phyloP scores from a whole-genome alignment of 2,329 filamentous ascomycete genomes.

The Aspergillus aculeatinus region DNA sequence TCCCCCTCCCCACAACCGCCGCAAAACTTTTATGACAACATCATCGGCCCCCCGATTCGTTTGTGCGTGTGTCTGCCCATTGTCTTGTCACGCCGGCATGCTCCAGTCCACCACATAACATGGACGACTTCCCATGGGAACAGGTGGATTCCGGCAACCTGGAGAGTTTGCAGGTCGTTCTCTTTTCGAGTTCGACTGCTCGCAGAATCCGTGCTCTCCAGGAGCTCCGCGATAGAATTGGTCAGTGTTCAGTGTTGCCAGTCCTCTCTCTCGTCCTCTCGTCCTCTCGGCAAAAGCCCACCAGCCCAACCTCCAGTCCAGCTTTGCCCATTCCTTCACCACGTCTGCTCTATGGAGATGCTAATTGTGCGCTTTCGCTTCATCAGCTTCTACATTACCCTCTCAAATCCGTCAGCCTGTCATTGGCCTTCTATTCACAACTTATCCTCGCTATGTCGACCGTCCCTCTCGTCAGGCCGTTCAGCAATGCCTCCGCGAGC shows the following conservation, averaged over 20 bases:
- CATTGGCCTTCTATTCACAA: conserved; percentile 76
- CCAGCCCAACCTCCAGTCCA: conserved; percentile 6
- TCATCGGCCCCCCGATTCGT: conserved; percentile 25
- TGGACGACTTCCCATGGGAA: conserved; percentile 47
- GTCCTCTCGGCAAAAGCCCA: neutral
- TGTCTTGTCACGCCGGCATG: conserved; percentile 26
- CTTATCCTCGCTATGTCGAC: conserved; percentile 84
- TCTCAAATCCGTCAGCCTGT: conserved; percentile 45
- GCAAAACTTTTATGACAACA: conserved; percentile 45
- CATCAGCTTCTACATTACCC: conserved; percentile 35
- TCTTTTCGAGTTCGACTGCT: conserved; percentile 45
- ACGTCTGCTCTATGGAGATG: conserved; percentile 1
- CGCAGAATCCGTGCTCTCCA: conserved; percentile 42
- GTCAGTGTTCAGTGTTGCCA: conserved; percentile 31
- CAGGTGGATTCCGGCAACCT: conserved; percentile 44
- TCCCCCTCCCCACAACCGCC: conserved; percentile 21
- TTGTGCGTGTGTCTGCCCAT: conserved; percentile 13
- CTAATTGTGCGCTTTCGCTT: conserved; percentile 15
- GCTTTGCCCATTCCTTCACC: conserved; percentile 2
- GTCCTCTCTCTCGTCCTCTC: neutral
- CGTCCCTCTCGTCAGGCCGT: conserved; percentile 79
- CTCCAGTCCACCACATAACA: conserved; percentile 34
- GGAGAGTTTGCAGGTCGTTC: conserved; percentile 39
- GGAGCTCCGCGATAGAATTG: conserved; percentile 47
- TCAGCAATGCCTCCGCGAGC: conserved; percentile 71